Base-by-base conservation (phyloP, 768 basidiomycete genomes). In the Termitomyces sp. region DNA sequence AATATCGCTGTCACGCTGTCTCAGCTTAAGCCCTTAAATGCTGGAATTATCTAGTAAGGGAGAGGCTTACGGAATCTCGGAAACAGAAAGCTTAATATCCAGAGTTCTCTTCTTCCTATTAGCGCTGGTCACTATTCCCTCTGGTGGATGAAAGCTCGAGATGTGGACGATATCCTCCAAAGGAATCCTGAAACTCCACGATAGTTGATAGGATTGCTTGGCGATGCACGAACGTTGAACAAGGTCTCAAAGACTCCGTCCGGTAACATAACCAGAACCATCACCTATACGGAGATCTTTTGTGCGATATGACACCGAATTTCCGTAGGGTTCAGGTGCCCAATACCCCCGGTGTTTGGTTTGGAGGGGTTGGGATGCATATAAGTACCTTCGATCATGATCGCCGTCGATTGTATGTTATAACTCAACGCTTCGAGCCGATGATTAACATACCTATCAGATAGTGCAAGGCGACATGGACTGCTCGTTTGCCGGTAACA, bases 261-360 rank as follows among this genome's bases (percentile, higher is more conserved):
- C 56, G 18, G 65, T 68, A 40, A 68, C 57, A 47, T 65, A 55
- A 33, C 64, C 63, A 8, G 67, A n/a, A n/a, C n/a, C 64, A 51
- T 68, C 65, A 37, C 68, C 68, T 22, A 69, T 59, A 44, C 62
- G 52, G 30, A 69, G 62, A 24, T 67, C 65, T 48, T 61, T 60
- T 26, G 56, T 56, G 46, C 63, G 61, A 58, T 69, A 66, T 12
- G 53, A 44, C 4, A 55, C 53, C n/a, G 66, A 64, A 33, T 58
- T 64, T 22, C 55, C 62, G 24, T 66, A 66, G 18, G 68, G 68
- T 46, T 74, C 70, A 34, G 74, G 74, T 7, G 65, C 63, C 70
- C 70, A 72, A 55, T 72, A 70, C 2, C 72, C 72, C 6, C 69
- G 66, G 36, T 67, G 64, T 42, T 65, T 61, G 27, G 51, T n/a